phyloP scores from a whole-genome alignment of 176 grass and related monocot genomes.

The Bothriochloa decipiens region DNA sequence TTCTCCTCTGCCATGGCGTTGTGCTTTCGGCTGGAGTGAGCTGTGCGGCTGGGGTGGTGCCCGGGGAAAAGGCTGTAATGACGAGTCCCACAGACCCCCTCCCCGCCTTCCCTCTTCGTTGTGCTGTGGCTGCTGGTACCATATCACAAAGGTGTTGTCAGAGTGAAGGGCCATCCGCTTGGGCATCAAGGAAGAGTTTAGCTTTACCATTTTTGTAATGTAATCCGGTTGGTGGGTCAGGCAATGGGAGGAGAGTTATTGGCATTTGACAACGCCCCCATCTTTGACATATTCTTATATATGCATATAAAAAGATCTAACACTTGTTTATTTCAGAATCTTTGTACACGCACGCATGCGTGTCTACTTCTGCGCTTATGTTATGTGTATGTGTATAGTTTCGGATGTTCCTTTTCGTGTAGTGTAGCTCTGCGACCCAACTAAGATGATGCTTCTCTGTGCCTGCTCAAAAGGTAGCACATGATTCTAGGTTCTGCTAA shows the following conservation, averaged over 20 bases:
- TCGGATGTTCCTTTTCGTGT: conserved; percentile 24
- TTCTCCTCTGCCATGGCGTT: conserved; percentile 61
- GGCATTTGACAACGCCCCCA: background rate
- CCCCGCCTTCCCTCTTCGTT: background rate
- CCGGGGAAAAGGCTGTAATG: conserved; percentile 52
- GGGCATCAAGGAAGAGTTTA: conserved; percentile 50
- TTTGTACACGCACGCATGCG: conserved; percentile 32
- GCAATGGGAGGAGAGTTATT: conserved; percentile 33
- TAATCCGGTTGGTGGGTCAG: conserved; percentile 39
- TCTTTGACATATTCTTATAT: conserved; percentile 9
- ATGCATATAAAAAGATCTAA: conserved; percentile 25
- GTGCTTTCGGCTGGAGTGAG: conserved; percentile 45
- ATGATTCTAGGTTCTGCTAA: conserved; percentile 38
- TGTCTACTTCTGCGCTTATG: conserved; percentile 38
- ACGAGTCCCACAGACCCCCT: conserved; percentile 33
- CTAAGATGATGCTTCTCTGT: conserved; percentile 30
- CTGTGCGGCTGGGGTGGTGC: conserved; percentile 40
- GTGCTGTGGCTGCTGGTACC: conserved; percentile 44
- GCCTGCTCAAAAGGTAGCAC: conserved; percentile 42
- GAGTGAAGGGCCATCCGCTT: conserved; percentile 49
- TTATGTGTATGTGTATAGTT: background rate
- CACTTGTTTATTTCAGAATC: conserved; percentile 23
- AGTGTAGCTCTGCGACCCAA: conserved; percentile 24
- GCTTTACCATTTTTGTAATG: conserved; percentile 44
- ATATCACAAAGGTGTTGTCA: conserved; percentile 45